Evolutionary conservation across 805 yeast genomes (phyloP), one percentile per base, ranked within the genome.

Genomic region (Ogataea corticis): DNA sequence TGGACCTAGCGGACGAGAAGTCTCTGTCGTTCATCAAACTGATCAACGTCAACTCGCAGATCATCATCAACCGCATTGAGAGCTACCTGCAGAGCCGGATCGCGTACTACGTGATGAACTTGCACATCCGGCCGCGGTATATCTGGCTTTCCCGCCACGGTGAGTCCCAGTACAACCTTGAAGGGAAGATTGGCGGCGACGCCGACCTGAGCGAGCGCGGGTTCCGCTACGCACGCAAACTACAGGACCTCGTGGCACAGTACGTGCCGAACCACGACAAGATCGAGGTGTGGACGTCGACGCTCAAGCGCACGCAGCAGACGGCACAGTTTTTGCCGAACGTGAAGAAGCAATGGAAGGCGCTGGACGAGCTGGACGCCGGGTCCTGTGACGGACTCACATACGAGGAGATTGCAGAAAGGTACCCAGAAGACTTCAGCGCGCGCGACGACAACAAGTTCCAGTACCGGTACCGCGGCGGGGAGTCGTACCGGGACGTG

Each of bases 341-440:
- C 65, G 82, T 84, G 48, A 84, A 90, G 63, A 73, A 90, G 54
- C 85, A 84, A 52, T 92, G 99, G 99, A 94, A 94, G 66, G 98
- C 98, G 0, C 72, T 92, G 55, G 98, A 92, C 65, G 99, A 92
- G 69, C 77, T 92, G 50, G 98, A 92, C 65, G 98, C 97, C 0
- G 99, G 99, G 10, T 91, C 88, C 18, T 92, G 98, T 66, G 99
- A 92, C 66, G 98, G 97, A 5, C 78, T 92, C 79, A 92, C 99
- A 0, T 92, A 92, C 62, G 96, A 91, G 55, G 96, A 92, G 50
- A 89, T 92, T 58, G 95, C 88, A 57, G 69, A 76, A 27, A 67
- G 75, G 50, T 91, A 83, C 63, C 99, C 99, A 0, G 96, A 89
- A 52, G 99, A 94, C 61, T 94, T 94, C 70, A 86, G 82, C 56